A percentile compares a stretch with the other conserved stretches of the same genome.
Evolutionary conservation across 306 rosid genomes (phyloP).

Genomic region (Benincasa hispida): DNA sequence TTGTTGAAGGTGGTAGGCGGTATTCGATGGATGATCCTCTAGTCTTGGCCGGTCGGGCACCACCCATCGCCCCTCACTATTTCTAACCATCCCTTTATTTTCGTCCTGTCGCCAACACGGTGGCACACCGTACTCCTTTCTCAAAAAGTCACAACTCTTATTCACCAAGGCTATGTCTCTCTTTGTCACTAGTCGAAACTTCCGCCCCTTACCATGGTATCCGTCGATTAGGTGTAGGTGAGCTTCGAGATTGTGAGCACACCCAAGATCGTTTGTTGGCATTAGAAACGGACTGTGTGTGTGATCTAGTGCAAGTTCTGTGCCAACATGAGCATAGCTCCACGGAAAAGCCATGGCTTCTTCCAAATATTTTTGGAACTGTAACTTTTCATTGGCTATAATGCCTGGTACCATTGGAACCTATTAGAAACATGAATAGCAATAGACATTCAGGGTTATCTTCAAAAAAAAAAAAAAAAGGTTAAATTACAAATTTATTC

Average conservation of each 20-base stretch:
- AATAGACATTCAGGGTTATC: too few relatives aligned
- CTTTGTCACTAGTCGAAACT: constrained; percentile 19
- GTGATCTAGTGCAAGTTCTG: constrained; percentile 39
- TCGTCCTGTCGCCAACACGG: constrained; percentile 62
- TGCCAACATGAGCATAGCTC: constrained; percentile 71
- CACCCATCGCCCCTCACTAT: constrained; percentile 47
- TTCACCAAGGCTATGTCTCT: constrained; percentile 55
- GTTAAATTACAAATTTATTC: too few relatives aligned
- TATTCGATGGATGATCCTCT: constrained; percentile 53
- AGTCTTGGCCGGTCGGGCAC: constrained; percentile 38
- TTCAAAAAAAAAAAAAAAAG: too few relatives aligned
- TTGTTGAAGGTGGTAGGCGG: constrained; percentile 28
- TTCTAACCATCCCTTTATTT: constrained; percentile 59
- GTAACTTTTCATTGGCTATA: constrained; percentile 46
- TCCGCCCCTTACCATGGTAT: constrained; percentile 28
- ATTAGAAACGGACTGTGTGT: constrained; percentile 37
- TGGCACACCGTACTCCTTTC: constrained; percentile 32
- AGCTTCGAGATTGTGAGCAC: constrained; percentile 56
- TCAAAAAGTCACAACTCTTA: constrained; percentile 36
- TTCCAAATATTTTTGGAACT: constrained; percentile 43
- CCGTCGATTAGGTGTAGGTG: constrained; percentile 52
- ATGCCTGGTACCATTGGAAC: constrained; percentile 51
- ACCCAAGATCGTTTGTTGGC: constrained; percentile 23
- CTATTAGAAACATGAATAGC: not conserved
- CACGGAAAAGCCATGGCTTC: constrained; percentile 48